phyloP scores from a whole-genome alignment of 768 basidiomycete species.

The Daedaleopsis sinensis region DNA sequence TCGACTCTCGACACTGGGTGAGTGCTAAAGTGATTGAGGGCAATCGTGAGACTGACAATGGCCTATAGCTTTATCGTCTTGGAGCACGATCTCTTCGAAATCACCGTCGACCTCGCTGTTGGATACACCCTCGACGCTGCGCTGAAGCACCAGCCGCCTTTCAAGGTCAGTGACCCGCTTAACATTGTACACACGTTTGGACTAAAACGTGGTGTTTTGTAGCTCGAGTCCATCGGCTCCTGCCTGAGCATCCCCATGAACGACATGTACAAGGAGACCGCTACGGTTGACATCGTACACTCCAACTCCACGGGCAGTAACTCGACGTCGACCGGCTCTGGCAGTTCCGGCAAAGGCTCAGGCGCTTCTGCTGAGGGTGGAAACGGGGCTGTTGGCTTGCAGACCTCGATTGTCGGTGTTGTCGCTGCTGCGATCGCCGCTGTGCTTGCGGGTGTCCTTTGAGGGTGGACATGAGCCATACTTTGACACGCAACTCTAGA shows the following conservation, averaged over 20 bases:
- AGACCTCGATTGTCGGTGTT: conserved; percentile 7
- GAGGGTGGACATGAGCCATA: background rate
- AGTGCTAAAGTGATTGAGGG: conserved; percentile 15
- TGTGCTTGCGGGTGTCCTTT: conserved; percentile 8
- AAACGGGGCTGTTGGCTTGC: background rate
- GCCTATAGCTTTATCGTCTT: conserved; percentile 80
- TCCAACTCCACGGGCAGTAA: conserved; percentile 54
- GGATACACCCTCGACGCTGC: conserved; percentile 86
- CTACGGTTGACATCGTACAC: conserved; percentile 49
- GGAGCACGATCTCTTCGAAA: conserved; percentile 82
- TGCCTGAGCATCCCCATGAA: conserved; percentile 67
- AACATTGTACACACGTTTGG: background rate
- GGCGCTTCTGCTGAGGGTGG: background rate
- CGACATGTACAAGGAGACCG: conserved; percentile 86
- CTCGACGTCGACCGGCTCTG: conserved; percentile 13
- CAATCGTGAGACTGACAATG: background rate
- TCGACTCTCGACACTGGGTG: conserved; percentile 62
- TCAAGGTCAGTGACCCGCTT: conserved; percentile 50
- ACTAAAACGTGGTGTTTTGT: conserved; percentile 1
- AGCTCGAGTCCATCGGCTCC: conserved; percentile 76
- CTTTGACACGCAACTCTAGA: background rate
- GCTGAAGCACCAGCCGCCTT: conserved; percentile 60
- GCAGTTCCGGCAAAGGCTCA: conserved; percentile 3
- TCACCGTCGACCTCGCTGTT: conserved; percentile 88
- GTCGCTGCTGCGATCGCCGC: conserved; percentile 11